phyloP scores from a whole-genome alignment of 1,284 basidiomycete species.

The Xerocomus minutiporus region DNA sequence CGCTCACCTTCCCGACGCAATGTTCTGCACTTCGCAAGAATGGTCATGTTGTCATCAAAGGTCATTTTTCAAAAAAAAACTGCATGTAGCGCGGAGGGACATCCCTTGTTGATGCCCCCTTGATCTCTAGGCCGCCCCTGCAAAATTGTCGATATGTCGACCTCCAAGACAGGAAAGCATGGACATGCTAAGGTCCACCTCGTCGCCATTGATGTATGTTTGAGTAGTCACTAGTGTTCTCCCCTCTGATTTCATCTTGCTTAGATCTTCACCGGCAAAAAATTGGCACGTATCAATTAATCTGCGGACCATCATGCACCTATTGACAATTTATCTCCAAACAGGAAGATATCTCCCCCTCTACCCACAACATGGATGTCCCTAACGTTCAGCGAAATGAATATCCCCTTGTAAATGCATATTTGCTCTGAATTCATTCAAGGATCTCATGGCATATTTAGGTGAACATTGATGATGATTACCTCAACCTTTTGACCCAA shows the following conservation, averaged over 20 bases:
- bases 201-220: conserved; percentile 89
- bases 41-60: conserved; percentile 98
- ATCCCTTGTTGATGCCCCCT: conserved; percentile 4
- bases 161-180: conserved; percentile 99
- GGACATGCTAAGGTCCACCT: conserved; percentile 99
- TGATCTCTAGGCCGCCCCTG: conserved; percentile 74
- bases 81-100: background rate
- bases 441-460: conserved; percentile 27
- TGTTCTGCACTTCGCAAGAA: conserved; percentile 95
- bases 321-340: background rate
- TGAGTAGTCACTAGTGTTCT: conserved; percentile 8
- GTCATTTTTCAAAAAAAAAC: conserved; percentile 30
- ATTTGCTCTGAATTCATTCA: conserved; percentile 1
- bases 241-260: conserved; percentile 3
- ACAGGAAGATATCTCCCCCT: conserved; percentile 97
- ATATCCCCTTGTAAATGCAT: conserved; percentile 78
- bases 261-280: conserved; percentile 95
- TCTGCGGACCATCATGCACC: background rate
- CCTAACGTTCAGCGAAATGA: conserved; percentile 91
- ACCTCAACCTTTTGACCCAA: conserved; percentile 89
- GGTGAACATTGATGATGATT: conserved; percentile 86
- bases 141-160: conserved; percentile 99
- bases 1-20: conserved; percentile 90
- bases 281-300: conserved; percentile 48
- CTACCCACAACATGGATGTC: conserved; percentile 99